phyloP scores from a whole-genome alignment of 805 yeast species.

The Candida chauliodis region DNA sequence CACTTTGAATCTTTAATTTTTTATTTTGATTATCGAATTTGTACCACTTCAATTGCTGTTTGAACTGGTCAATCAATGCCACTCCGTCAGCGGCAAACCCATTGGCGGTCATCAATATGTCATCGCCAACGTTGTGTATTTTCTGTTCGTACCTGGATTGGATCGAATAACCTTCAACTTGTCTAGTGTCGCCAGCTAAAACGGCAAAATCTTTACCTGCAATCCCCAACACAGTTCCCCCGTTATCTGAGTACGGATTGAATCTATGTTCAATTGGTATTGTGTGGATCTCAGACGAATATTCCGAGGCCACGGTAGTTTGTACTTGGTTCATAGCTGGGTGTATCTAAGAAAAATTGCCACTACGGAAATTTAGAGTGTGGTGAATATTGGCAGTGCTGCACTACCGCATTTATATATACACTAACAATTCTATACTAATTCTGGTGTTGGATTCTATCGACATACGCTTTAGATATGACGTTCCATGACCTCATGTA shows the following conservation, averaged over 20 bases:
- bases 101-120: constrained; percentile 83
- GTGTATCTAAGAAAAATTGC: constrained; percentile 2
- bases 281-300: constrained; percentile 48
- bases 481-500: constrained; percentile 91
- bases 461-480: constrained; percentile 70
- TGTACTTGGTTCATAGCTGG: constrained; percentile 17
- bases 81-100: constrained; percentile 96
- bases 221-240: constrained; percentile 95
- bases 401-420: constrained; percentile 3
- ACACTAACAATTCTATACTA: background rate
- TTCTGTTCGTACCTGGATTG: constrained; percentile 91
- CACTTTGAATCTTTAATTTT: constrained; percentile 61
- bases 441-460: constrained; percentile 54
- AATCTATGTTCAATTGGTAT: constrained; percentile 86
- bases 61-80: constrained; percentile 74
- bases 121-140: constrained; percentile 84
- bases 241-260: constrained; percentile 92
- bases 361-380: constrained; percentile 5
- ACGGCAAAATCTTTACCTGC: constrained; percentile 98
- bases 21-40: constrained; percentile 80
- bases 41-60: constrained; percentile 79
- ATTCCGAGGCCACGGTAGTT: constrained; percentile 62
- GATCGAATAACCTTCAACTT: constrained; percentile 88
- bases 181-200: constrained; percentile 98
- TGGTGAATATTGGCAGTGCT: background rate